A percentile compares a stretch with the other conserved stretches of the same genome.
phyloP scores from a whole-genome alignment of 495 filamentous ascomycete species.

The Podospora didyma region DNA sequence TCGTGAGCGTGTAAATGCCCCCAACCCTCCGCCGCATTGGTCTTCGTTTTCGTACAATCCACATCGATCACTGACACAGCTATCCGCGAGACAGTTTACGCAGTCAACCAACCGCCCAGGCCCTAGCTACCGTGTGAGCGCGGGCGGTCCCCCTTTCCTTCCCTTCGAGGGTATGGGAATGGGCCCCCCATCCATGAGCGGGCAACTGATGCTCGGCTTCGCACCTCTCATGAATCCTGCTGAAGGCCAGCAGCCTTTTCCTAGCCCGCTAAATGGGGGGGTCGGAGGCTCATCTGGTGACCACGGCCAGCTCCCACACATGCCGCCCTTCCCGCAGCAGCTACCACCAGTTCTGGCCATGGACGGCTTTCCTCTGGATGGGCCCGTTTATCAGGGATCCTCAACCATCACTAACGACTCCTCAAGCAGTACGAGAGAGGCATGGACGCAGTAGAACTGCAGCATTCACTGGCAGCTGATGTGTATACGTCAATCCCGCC shows the following conservation, averaged over 20 bases:
- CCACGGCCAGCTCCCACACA: slow-evolving; percentile 4
- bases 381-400: background rate
- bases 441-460: slow-evolving; percentile 16
- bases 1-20: slow-evolving; percentile 24
- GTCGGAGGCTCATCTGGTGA: background rate
- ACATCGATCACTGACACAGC: slow-evolving; percentile 14
- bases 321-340: slow-evolving; percentile 13
- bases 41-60: slow-evolving; percentile 2
- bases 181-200: no score
- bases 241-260: background rate
- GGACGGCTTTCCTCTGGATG: background rate
- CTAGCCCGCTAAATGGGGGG: background rate
- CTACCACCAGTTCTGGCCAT: slow-evolving; percentile 5
- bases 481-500: background rate
- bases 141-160: slow-evolving; percentile 4
- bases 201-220: slow-evolving; percentile 1
- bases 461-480: background rate
- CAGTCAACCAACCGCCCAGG: background rate
- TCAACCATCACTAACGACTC: slow-evolving; percentile 3
- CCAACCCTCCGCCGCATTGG: slow-evolving; percentile 6
- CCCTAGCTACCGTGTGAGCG: slow-evolving; percentile 2
- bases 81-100: slow-evolving; percentile 16
- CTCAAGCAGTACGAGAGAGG: background rate
- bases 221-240: background rate
- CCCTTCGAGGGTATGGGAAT: no score